Evolutionary conservation across 2,329 filamentous ascomycete species (phyloP), one percentile per base, ranked within the genome.

Genomic region (Phialocephala sp.): DNA sequence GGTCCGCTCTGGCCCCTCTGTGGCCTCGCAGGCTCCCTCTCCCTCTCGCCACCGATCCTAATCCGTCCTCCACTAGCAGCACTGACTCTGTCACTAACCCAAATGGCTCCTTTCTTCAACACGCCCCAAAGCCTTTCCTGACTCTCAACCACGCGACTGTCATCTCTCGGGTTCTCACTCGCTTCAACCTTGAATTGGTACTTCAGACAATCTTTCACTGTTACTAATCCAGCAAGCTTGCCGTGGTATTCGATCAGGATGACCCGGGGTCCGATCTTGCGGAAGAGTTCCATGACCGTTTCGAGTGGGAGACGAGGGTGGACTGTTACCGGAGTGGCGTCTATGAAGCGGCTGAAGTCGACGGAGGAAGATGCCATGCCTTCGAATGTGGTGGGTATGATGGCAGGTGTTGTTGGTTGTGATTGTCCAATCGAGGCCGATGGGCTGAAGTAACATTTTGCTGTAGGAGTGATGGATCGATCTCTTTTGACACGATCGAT

Each of bases 241-340:
- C 95, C 95, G 65, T 92, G 91, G 76, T 97, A 91, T 77, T 99
- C 95, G 45, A 97, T 90, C 3, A 99, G 84, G 59, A 99, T 94
- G 6, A 97, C 93, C 1, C 95, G 87, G 0, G 94, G 95, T 0
- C 95, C 95, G 77, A 99, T 96, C 81, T 98, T 99, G 77, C 94
- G 94, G 83, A 99, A 99, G 12, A 99, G 84, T 76, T 99, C 95
- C 93, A 99, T 97, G 37, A 97, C 94, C 0, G 95, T 99, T 79
- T 99, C 95, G 0, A 99, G 87, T 0, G 94, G 91, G 0, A 98
- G 87, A 1, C 93, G 89, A 0, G 95, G 95, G 75, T 99, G 95
- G 0, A 94, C 94, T 0, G 93, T 91, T 1, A 99, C 87, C 0
- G 95, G 95, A 0, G 94, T 97, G 9, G 89, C 85, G 76, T 99